Base-by-base conservation (phyloP, 192 early-diverging fungal species). In the Entomortierella beljakovae region DNA sequence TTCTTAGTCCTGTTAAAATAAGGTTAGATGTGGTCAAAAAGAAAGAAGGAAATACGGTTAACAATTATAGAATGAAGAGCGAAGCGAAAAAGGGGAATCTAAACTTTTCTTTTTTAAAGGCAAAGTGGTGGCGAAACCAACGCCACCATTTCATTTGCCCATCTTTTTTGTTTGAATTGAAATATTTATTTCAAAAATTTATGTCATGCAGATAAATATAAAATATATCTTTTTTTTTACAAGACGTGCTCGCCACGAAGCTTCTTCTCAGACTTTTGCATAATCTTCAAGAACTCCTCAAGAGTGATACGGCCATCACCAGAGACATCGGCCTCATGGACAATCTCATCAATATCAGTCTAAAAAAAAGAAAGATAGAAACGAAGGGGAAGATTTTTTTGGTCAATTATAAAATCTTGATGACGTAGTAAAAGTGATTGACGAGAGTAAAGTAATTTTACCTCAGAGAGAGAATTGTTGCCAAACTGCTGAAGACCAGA, bases 231-330 rank as follows among this genome's bases (percentile, higher is more conserved):
- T 34, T 25, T 42, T 26, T 1, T 70, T 70, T 79, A 79, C 61
- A 70, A 57, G 23, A 79, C 67, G 57, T 79, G 67, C 67, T 79
- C 75, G 29, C 75, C 67, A 56, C 75, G 67, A 68, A 79, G 74
- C 67, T 79, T 79, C 75, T 79, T 69, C 67, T 69, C 75, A 22
- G 75, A 79, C 75, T 79, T 79, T 26, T 79, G 75, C 89, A 90
- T 90, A 86, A 92, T 95, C 84, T 91, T 92, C 81, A 90, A 87
- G 81, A 97, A 97, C 86, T 97, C 94, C 69, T 95, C 90, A 65
- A 93, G 92, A 77, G 94, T 92, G 82, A 98, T 95, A 63, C 89
- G 87, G 37, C 94, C 94, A 80, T 96, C 94, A 29, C 91, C 91
- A 84, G 96, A 90, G 35, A 90, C 88, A 80, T 97, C 96, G 58